Base-by-base conservation (phyloP, 2,329 filamentous ascomycete species). In the Diaporthe caulivora region DNA sequence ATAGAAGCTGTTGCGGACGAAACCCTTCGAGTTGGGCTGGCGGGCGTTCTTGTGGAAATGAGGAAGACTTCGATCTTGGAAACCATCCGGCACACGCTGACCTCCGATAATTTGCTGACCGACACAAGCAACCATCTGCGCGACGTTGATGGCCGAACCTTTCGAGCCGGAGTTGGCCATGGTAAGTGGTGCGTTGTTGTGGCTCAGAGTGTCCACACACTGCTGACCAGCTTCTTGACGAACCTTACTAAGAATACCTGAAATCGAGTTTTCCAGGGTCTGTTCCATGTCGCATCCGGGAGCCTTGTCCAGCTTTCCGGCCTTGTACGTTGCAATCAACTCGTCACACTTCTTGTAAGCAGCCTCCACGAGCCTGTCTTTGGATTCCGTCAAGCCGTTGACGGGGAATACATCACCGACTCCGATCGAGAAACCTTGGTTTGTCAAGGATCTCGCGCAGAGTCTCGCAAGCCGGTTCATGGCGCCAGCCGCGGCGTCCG, bases 121-220 rank as follows among this genome's bases (percentile, higher is more conserved):
- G 80, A 99, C 97, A 74, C 95, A 92, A 72, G 97, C 96, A 81
- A 98, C 94, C 97, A 99, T 99, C 86, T 99, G 97, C 11, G 97
- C 97, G 44, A 99, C 97, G 87, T 99, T 99, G 87, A 99, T 97
- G 78, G 94, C 93, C 7, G 95, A 98, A 81, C 97, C 97, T 83
- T 99, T 99, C 70, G 96, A 98, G 64, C 97, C 97, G 17, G 95
- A 98, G 75, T 94, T 97, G 75, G 97, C 97, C 97, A 99, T 99
- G 85, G 98, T 93, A 76, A 98, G 87, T 8, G 97, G 95, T 0
- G 97, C 92, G 78, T 99, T 99, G 85, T 95, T 95, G 76, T 91
- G 93, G 84, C 95, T 98, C 47, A 99, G 87, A 68, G 96, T 95
- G 40, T 92, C 90, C 79, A 98, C 95, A 89, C 97, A 98, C 80